Conservation (phyloP, 73 alveolate species). For the Paramecium biaurelia region DNA sequence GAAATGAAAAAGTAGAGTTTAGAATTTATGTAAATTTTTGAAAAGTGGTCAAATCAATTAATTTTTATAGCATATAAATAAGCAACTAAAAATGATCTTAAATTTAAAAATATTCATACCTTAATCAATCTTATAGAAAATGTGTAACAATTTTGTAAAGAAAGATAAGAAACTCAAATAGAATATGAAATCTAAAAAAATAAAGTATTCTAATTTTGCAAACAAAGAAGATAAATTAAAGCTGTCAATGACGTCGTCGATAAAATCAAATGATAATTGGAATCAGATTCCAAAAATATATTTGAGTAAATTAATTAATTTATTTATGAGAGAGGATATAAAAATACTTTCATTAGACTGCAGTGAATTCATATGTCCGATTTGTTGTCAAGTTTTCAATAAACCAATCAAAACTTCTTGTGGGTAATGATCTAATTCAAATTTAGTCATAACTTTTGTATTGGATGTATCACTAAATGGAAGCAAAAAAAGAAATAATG, state of each 20-base stretch:
- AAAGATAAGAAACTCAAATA: background rate
- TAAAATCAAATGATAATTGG: background rate
- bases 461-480: background rate
- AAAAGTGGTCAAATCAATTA: background rate
- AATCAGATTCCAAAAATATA: background rate
- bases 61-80: background rate
- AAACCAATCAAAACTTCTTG: background rate
- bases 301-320: background rate
- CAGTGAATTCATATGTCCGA: background rate
- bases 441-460: background rate
- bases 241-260: background rate
- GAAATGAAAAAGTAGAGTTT: no score
- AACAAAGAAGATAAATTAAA: background rate
- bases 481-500: background rate
- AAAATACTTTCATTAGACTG: background rate
- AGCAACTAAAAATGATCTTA: background rate
- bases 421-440: background rate
- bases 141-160: background rate
- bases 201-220: background rate
- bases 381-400: background rate
- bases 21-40: no score
- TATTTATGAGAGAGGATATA: background rate
- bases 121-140: background rate
- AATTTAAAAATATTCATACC: background rate
- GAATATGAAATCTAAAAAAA: slow-evolving; percentile 18